Base-by-base conservation (phyloP, 257 asterid genomes). In the Nicotiana paniculata region DNA sequence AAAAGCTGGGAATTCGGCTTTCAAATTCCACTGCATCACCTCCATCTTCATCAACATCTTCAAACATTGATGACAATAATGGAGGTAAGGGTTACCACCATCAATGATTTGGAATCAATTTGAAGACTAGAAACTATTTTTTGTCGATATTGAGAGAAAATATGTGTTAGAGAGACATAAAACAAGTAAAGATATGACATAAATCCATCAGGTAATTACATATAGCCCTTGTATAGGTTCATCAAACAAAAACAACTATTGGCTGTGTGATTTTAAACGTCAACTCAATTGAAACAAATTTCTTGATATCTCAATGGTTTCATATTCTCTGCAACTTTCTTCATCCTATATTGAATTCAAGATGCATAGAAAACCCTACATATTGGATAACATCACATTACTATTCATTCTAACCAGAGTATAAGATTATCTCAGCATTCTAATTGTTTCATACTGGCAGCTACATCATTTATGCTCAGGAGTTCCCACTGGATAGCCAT, bases 401-500 rank as follows among this genome's bases (percentile, higher is more conserved):
- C 58, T 16, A 13, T 9, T 33, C 35, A 0, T 5, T 62, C 11
- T 18, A 16, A 18, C 7, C 59, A 79, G 46, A 35, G 28, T 37
- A 18, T 59, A 32, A 57, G 39, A 79, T 43, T 2, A 17, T 39
- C 55, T 83, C 58, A 77, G 51, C 26, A 8, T 77, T 67, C 62
- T 46, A 51, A 64, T 53, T 57, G 43, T 61, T 64, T 55, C 58
- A 4, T 30, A 24, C 9, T 57, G 84, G 85, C 91, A 92, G 97
- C 91, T 72, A 75, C 74, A 51, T 46, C 91, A 21, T 43, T 87
- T 77, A 81, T 86, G 46, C 77, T 89, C 10, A 89, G 86, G 74
- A 89, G 76, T 84, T 82, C 88, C 66, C 88, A 86, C 59, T 88
- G 91, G 97, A 82, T 89, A 77, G 86, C 85, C 35, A 70, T 86